phyloP scores from a whole-genome alignment of 192 early-diverging fungal species.

The Coemansia sp. region DNA sequence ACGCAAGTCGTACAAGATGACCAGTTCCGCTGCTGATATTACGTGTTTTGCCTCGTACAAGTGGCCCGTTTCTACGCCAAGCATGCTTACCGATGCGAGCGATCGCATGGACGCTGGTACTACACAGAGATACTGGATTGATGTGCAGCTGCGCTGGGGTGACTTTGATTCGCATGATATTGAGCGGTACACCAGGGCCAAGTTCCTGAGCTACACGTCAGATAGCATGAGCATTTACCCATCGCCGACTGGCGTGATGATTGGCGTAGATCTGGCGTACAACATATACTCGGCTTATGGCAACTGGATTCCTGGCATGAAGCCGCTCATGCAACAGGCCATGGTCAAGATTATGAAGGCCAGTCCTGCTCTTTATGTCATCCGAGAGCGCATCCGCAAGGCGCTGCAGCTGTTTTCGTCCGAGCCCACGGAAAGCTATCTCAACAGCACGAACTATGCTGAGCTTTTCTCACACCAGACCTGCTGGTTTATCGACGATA shows the following conservation, averaged over 20 bases:
- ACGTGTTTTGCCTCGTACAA: slow-evolving; percentile 96
- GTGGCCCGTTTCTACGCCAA: slow-evolving; percentile 96
- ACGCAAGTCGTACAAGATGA: slow-evolving; percentile 99
- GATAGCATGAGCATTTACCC: slow-evolving; percentile 99
- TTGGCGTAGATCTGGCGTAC: slow-evolving; percentile 97
- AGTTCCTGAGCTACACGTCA: slow-evolving; percentile 97
- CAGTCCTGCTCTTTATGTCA: slow-evolving; percentile 94
- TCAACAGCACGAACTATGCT: slow-evolving; percentile 91
- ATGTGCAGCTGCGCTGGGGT: slow-evolving; percentile 97
- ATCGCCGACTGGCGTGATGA: slow-evolving; percentile 95
- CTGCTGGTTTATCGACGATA: slow-evolving; percentile 99
- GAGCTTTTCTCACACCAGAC: slow-evolving; percentile 98
- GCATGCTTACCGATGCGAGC: slow-evolving; percentile 86
- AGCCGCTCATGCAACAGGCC: slow-evolving; percentile 94
- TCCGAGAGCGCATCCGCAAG: slow-evolving; percentile 98
- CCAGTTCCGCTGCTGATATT: slow-evolving; percentile 88
- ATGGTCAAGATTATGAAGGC: slow-evolving; percentile 99
- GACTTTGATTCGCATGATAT: slow-evolving; percentile 99
- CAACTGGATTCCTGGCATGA: slow-evolving; percentile 99
- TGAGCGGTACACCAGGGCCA: slow-evolving; percentile 96
- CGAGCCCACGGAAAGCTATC: slow-evolving; percentile 96
- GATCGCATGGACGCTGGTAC: slow-evolving; percentile 97
- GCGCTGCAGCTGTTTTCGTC: slow-evolving; percentile 97
- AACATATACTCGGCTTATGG: slow-evolving; percentile 93
- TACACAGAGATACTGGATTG: slow-evolving; percentile 97